Evolutionary conservation across 495 filamentous ascomycete species (phyloP).

Genomic region (Penicillium alfredii): DNA sequence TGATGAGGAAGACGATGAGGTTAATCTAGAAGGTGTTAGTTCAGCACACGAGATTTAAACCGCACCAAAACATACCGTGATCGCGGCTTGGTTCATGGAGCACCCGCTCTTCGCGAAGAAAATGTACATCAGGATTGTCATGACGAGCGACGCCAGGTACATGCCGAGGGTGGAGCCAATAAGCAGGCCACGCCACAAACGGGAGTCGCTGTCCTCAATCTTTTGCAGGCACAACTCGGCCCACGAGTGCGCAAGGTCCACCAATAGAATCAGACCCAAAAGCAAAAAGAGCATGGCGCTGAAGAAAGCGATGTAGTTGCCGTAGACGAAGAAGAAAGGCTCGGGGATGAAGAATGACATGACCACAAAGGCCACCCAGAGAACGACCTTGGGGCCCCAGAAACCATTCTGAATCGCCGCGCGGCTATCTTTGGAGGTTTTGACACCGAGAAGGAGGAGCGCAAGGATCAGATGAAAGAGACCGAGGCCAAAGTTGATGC

Average conservation of each 20-base stretch:
- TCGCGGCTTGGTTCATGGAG: conserved; percentile 86
- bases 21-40: conserved; percentile 55
- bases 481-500: conserved; percentile 95
- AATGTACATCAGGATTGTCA: conserved; percentile 95
- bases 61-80: conserved; percentile 42
- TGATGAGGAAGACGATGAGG: conserved; percentile 71
- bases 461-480: conserved; percentile 87
- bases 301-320: conserved; percentile 84
- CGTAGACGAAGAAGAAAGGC: conserved; percentile 90
- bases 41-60: conserved; percentile 9
- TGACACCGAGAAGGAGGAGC: conserved; percentile 77
- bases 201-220: conserved; percentile 85
- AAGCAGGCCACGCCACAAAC: conserved; percentile 74
- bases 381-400: conserved; percentile 82
- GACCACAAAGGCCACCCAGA: conserved; percentile 81
- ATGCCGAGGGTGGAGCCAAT: conserved; percentile 91
- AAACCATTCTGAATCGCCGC: conserved; percentile 91
- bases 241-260: conserved; percentile 97
- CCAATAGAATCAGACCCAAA: conserved; percentile 83
- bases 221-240: conserved; percentile 90
- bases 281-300: conserved; percentile 92
- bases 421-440: conserved; percentile 77
- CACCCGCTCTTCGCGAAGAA: conserved; percentile 85
- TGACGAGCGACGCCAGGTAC: conserved; percentile 82
- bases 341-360: conserved; percentile 94